These are phyloP conservation scores for Inga laurina DNA, from an alignment of 306 rosid genomes.

Conservation along the genomic window DNA sequence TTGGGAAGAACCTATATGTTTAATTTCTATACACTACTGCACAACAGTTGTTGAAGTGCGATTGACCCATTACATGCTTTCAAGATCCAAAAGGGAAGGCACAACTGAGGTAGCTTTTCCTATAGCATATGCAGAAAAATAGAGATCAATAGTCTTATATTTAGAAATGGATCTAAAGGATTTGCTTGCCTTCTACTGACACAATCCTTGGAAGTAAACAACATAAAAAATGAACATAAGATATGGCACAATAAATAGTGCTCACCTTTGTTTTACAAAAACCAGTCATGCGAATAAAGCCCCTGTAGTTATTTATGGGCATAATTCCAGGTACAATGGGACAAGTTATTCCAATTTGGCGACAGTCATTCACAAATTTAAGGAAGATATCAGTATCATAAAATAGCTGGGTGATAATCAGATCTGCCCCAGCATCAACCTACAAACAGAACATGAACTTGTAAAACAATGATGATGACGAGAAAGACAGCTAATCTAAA, in stretches of 20 bases:
- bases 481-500: constrained; percentile 9
- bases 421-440: constrained; percentile 96
- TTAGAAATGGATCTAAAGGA: neutral
- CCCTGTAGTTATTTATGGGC: constrained; percentile 97
- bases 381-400: constrained; percentile 90
- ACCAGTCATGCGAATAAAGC: constrained; percentile 94
- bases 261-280: constrained; percentile 96
- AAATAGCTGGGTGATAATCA: constrained; percentile 89
- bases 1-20: neutral
- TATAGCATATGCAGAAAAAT: neutral
- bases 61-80: constrained; percentile 12
- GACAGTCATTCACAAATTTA: constrained; percentile 94
- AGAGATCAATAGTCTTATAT: constrained; percentile 1
- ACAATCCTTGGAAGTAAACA: neutral
- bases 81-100: neutral
- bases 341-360: constrained; percentile 90
- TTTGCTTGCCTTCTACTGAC: neutral
- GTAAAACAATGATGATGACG: constrained; percentile 7
- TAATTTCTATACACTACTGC: neutral
- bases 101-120: neutral
- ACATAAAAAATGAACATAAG: constrained; percentile 12
- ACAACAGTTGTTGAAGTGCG: constrained; percentile 6
- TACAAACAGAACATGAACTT: constrained; percentile 35
- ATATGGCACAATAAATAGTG: neutral
- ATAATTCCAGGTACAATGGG: constrained; percentile 98